Conservation (phyloP, 139 green algal genomes). For the Diplosphaera chodatii region DNA sequence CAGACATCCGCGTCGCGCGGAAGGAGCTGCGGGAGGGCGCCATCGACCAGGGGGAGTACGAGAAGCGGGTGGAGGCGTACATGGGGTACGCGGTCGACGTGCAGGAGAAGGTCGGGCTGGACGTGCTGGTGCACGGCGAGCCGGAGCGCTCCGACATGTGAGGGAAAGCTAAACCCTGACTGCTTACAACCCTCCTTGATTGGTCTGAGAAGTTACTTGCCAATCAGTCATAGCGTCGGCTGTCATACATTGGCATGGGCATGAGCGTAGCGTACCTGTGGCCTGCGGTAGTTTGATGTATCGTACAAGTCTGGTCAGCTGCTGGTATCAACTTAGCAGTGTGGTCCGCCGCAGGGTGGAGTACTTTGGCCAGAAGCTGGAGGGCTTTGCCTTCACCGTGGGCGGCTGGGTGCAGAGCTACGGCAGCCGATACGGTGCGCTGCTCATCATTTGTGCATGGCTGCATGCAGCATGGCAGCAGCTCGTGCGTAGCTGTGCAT, state of each 20-base stretch:
- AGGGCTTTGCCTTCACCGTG: constrained; percentile 70
- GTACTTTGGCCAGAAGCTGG: constrained; percentile 82
- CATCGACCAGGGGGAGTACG: constrained; percentile 58
- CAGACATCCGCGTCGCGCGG: constrained; percentile 46
- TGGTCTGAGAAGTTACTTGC: no score
- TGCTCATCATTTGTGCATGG: no score
- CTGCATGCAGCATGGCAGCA: no score
- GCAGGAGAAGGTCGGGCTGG: constrained; percentile 74
- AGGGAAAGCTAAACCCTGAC: neutral
- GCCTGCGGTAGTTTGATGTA: no score
- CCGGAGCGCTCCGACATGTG: constrained; percentile 69
- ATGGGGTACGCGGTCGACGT: constrained; percentile 43
- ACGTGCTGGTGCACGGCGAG: constrained; percentile 91
- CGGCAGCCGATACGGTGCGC: constrained; percentile 61
- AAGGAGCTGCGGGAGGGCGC: constrained; percentile 52
- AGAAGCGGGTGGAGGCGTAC: constrained; percentile 45
- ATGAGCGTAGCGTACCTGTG: no score
- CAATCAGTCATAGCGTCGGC: no score
- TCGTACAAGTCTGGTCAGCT: no score
- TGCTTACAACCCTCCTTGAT: no score
- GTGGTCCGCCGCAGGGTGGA: constrained; percentile 62
- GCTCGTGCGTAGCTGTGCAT: no score
- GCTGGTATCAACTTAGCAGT: no score
- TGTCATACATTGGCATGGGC: no score
- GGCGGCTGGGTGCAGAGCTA: constrained; percentile 78